Base-by-base conservation (phyloP, 106 monocot species). In the Iris macrosiphon region DNA sequence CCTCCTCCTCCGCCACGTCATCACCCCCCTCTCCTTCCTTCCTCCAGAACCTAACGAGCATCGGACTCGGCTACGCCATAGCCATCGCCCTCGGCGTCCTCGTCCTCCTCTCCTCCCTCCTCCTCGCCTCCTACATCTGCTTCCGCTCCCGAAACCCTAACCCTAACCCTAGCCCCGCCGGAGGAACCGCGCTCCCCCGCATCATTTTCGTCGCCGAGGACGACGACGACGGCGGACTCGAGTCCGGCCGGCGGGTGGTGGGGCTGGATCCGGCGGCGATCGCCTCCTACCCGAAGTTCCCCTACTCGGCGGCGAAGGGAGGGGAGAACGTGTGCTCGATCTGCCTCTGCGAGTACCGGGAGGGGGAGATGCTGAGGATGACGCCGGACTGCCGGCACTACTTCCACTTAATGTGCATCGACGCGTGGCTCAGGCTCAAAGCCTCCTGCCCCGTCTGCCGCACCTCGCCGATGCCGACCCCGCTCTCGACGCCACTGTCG, bases 351-450 rank as follows among this genome's bases (percentile, higher is more conserved):
- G 85, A 80, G 61, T 85, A 80, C 43, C 50, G 65, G 57, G 80
- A 80, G 6, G 79, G 56, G 51, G 85, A 80, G 80, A 85, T 80
- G 85, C 49, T 76, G 40, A 45, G 85, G 69, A 76, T 85, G 85
- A 54, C 80, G 61, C 79, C 85, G 0, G 85, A 80, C 20, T 85
- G 85, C 65, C 52, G 64, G 48, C 85, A 85, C 45, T 67, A 31
- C 51, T 85, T 85, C 60, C 85, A 85, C 41, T 37, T 80, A 35
- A 31, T 59, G 19, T 85, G 85, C 45, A 57, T 85, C 16, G 80
- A 85, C 19, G 80, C 68, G 6, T 85, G 85, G 85, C 65, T 85
- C 41, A 72, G 79, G 16, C 76, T 79, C 25, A 69, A 76, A 22
- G 76, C 72, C 10, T 85, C 85, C 0, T 85, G 79, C 46, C 85